Evolutionary conservation across 2,329 filamentous ascomycete genomes (phyloP), one percentile per base, ranked within the genome.

Genomic region (Neonectria faginata): DNA sequence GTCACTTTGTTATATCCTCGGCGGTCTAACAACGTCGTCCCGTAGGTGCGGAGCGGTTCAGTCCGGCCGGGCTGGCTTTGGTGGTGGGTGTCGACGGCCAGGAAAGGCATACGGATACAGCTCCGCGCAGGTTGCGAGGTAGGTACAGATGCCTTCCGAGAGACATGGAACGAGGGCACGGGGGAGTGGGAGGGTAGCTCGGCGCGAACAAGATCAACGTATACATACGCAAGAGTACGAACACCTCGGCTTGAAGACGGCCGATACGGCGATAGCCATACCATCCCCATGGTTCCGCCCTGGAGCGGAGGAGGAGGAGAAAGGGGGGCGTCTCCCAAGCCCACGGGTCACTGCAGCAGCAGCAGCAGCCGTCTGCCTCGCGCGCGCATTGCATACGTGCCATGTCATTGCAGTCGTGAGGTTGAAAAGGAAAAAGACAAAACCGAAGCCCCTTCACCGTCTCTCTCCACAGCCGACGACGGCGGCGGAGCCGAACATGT

Each of bases 1-100:
- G 56, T 74, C 72, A 72, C 29, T 62, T 74, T 65, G 48, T 6
- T 39, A 16, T 47, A 62, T 31, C 18, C 31, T 41, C 53, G 53
- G 18, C 36, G 45, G 45, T 62, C 27, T 54, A 55, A 59, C 65
- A 60, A 65, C 58, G 54, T 67, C 64, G 12, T 36, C 39, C n/a
- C 39, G 39, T 42, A 18, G 39, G 39, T 25, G 44, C 44, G 16
- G 22, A 22, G 25, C 45, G 48, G 27, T 51, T 27, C 48, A 48
- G 11, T 14, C 39, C 48, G 64, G 54, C 64, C 62, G 67, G 62
- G 56, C 58, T 16, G n/a, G 29, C 39, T 39, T 8, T 18, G 33
- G 5, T 31, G 25, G 36, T 44, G 36, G 47, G 47, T 33, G 47
- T 52, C 50, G 27, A 36, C 47, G 27, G 25, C 47, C 57, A 45